Evolutionary conservation across 129 eudicot species (phyloP), one percentile per base, ranked within the genome.

Genomic region (Mikania micrantha): DNA sequence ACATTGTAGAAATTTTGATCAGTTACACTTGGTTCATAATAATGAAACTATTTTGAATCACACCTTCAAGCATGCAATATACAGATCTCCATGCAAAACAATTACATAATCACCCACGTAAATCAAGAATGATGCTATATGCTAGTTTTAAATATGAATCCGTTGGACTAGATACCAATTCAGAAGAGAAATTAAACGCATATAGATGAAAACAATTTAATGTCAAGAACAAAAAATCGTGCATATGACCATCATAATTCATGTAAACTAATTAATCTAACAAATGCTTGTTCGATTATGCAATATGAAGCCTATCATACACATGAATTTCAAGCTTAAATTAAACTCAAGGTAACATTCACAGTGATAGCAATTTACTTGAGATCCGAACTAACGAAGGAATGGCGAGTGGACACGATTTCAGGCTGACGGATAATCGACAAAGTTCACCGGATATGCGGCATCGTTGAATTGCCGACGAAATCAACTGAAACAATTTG

Each of bases 401-500:
- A 78, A 63, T 13, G 68, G 79, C 61, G 21, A 54, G 40, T 9
- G 80, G 76, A 70, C 68, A 60, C 31, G 74, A 69, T 78, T 66
- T 87, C 22, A 93, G 49, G 58, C 66, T 68, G 35, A 88, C 85
- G 42, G 98, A 76, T 70, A 93, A 78, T 74, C 92, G 78, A 77
- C 98, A 93, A 19, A 83, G 83, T 53, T 80, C 92, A 31, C 75
- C 95, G 10, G 84, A 84, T 41, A 57, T 62, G 48, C 92, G 98
- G 50, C 98, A 93, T 62, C 98, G 63, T 62, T 74, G 95, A 77
- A 89, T 75, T 27, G 98, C 87, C 25, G 74, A 82, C 20, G 78
- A 76, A 44, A 88, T 88, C 34, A 93, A 61, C 98, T 93, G 85
- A 44, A 73, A 28, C 16, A 13, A 73, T 24, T 29, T 2, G 48